Evolutionary conservation across 2,329 filamentous ascomycete genomes (phyloP), one percentile per base, ranked within the genome.

Genomic region (Pseudogymnoascus sp.): DNA sequence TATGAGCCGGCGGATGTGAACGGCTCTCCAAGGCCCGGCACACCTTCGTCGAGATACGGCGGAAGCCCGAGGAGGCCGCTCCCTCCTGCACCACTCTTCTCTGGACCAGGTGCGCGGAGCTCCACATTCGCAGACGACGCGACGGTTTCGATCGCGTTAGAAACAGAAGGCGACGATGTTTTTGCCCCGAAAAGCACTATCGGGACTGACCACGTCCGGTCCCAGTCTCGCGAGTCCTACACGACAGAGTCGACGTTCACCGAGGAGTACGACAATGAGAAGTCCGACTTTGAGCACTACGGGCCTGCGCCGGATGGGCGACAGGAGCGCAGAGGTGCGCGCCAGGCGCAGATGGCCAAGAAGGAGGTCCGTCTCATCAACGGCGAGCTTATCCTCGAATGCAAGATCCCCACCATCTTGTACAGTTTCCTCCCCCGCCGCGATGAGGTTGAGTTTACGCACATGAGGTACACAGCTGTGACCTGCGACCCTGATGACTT

Each of bases 401-500:
- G 95, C 82, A 99, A 99, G 79, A 99, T 99, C 69, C 95, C 96
- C 0, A 99, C 95, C 0, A 99, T 98, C 70, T 81, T 99, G 43
- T 96, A 98, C 83, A 96, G 92, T 75, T 99, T 99, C 78, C 79
- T 99, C 67, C 96, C 96, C 0, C 86, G 93, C 14, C 86, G 93
- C 65, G 92, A 97, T 73, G 93, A 96, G 75, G 83, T 93, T 67
- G 95, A 99, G 74, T 99, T 99, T 75, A 99, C 95, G 0, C 93
- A 98, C 74, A 98, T 98, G 93, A 88, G 95, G 63, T 99, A 99
- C 75, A 97, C 93, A 0, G 95, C 95, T 8, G 95, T 96, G n/a
- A 99, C 95, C 1, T 98, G 92, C 76, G 93, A 97, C 73, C 96
- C 93, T 0, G 93, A 97, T 75, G 92, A 98, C 74, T 98, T 96